Base-by-base conservation (phyloP, 139 green algal species). In the Edaphochlamys debaryana region DNA sequence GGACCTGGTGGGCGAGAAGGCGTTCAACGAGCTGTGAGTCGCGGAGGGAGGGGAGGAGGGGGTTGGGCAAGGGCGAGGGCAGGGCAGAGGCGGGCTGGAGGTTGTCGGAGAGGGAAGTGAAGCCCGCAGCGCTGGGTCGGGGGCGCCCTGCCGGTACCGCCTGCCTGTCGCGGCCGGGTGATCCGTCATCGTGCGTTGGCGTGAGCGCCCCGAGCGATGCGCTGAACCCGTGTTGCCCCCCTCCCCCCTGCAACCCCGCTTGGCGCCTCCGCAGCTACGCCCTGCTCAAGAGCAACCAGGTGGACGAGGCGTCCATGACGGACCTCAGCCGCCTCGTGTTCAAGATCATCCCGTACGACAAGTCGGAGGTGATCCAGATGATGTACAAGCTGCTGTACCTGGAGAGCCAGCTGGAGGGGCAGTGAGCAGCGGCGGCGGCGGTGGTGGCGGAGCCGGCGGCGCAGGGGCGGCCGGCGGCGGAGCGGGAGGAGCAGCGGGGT, bases 371-470 rank as follows among this genome's bases (percentile, higher is more conserved):
- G 25, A 87, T 91, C 68, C 84, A 89, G 71, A 89, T 91, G 84
- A 86, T 91, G 84, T 91, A 91, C 85, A 89, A 89, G 58, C 69
- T 91, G 52, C 69, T 91, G 42, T 91, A 91, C 80, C 69, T 90
- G 11, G 86, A 90, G 74, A 84, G 69, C 3, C 86, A 90, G 86
- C 80, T 90, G 41, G 86, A 87, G 67, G 84, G 58, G 60, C 62
- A 73, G 27, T 81, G 52, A 40, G 30, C 58, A 58, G 50, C 8
- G 25, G n/a, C n/a, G n/a, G n/a, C n/a, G n/a, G 45, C 11, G 45
- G 45, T 54, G 56, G 56, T 6, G 56, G 23, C 1, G 56, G 15
- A n/a, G 56, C 20, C 9, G 56, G 3, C 2, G 56, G 56, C 3
- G 56, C 19, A 32, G 56, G 56, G 25, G 56, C 19, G 23, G 19